Conservation (phyloP, 805 yeast genomes). For the Yarrowia sp. region DNA sequence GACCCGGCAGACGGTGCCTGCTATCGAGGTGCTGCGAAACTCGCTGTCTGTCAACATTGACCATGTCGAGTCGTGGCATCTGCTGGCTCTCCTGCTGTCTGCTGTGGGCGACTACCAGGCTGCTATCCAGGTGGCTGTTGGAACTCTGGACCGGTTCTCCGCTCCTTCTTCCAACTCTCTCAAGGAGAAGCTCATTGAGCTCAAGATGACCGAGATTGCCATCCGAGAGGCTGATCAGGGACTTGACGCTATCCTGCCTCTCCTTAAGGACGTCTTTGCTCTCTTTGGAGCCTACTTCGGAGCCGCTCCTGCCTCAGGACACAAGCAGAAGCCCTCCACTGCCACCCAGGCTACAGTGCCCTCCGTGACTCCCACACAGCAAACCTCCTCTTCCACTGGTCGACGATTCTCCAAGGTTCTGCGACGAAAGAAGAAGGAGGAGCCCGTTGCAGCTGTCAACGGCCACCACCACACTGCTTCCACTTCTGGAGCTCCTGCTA, state of each 20-base stretch:
- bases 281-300: slow-evolving; percentile 60
- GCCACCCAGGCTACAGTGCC: slow-evolving; percentile 20
- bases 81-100: slow-evolving; percentile 68
- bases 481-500: neutral
- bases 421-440: slow-evolving; percentile 38
- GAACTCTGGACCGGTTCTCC: slow-evolving; percentile 53
- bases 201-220: slow-evolving; percentile 77
- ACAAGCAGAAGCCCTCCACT: slow-evolving; percentile 24
- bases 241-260: slow-evolving; percentile 63
- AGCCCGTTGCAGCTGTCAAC: slow-evolving; percentile 6
- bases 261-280: slow-evolving; percentile 69
- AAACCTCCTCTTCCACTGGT: slow-evolving; percentile 4
- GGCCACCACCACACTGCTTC: slow-evolving; percentile 12
- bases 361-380: slow-evolving; percentile 22
- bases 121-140: slow-evolving; percentile 63
- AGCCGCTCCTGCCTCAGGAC: slow-evolving; percentile 10
- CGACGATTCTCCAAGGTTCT: slow-evolving; percentile 31
- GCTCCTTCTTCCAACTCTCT: slow-evolving; percentile 1
- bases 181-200: slow-evolving; percentile 61
- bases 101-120: slow-evolving; percentile 64
- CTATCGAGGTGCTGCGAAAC: slow-evolving; percentile 44
- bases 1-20: slow-evolving; percentile 43
- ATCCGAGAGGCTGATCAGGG: slow-evolving; percentile 70
- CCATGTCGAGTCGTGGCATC: slow-evolving; percentile 69
- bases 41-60: slow-evolving; percentile 55